phyloP scores from a whole-genome alignment of 371 early-diverging fungal genomes.

The Cokeromyces recurvatus region DNA sequence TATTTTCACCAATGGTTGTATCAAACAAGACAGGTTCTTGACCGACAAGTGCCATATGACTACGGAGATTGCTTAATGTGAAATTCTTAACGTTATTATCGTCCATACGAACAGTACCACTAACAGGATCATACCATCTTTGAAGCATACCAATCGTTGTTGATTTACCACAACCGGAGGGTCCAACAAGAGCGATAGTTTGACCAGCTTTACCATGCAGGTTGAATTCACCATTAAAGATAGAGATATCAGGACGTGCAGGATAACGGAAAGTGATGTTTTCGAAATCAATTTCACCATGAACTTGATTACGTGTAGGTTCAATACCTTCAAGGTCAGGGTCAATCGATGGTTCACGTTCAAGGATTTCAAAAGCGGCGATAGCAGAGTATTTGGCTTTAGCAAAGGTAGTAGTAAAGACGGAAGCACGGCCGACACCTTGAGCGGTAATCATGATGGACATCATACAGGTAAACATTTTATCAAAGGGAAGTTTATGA shows the following conservation, averaged over 20 bases:
- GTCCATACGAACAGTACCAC: constrained; percentile 64
- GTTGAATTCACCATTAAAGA: constrained; percentile 73
- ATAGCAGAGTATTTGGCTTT: constrained; percentile 82
- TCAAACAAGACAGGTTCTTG: constrained; percentile 89
- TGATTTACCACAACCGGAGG: constrained; percentile 85
- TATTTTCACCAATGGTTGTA: constrained; percentile 77
- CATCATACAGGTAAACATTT: constrained; percentile 66
- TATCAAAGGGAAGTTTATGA: constrained; percentile 23
- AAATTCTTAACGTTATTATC: constrained; percentile 61
- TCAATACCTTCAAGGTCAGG: constrained; percentile 58
- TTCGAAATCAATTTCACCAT: constrained; percentile 53
- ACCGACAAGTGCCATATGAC: constrained; percentile 76
- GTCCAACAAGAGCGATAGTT: constrained; percentile 86
- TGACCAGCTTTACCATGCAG: constrained; percentile 70
- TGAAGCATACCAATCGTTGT: constrained; percentile 81
- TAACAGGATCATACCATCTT: constrained; percentile 78
- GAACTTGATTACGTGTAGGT: constrained; percentile 27
- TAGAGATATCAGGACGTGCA: constrained; percentile 67
- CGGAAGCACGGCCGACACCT: constrained; percentile 59
- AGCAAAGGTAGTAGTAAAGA: constrained; percentile 57
- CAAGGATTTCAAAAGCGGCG: constrained; percentile 70
- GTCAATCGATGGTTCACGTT: constrained; percentile 70
- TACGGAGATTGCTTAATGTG: constrained; percentile 57
- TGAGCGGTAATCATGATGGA: constrained; percentile 73
- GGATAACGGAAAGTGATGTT: constrained; percentile 82